These are phyloP conservation scores for Suhomyces kilbournensis DNA, from an alignment of 805 yeast genomes.

Conservation along the genomic window DNA sequence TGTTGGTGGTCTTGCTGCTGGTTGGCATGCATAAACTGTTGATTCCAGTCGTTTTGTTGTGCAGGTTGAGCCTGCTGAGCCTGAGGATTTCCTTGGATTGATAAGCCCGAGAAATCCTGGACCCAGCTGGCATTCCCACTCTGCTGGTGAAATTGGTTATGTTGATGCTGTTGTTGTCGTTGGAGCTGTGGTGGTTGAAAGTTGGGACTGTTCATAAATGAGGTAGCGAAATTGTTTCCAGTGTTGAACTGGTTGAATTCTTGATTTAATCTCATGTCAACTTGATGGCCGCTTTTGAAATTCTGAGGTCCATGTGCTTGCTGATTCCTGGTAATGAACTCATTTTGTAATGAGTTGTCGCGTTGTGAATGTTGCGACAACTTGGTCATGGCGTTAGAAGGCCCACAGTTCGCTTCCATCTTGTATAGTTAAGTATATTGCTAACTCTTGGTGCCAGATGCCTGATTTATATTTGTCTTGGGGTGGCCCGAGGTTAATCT, in stretches of 20 bases:
- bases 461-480: background rate
- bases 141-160: constrained; percentile 6
- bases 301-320: constrained; percentile 1
- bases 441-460: background rate
- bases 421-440: background rate
- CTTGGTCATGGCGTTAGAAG: constrained; percentile 43
- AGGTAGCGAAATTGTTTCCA: constrained; percentile 15
- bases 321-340: constrained; percentile 16
- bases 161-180: constrained; percentile 11
- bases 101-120: constrained; percentile 25
- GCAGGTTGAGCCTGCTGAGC: constrained; percentile 1
- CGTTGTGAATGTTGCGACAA: constrained; percentile 39
- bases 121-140: constrained; percentile 22
- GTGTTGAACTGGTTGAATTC: constrained; percentile 36
- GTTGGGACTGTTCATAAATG: constrained; percentile 9
- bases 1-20: constrained; percentile 11
- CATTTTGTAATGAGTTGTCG: constrained; percentile 40
- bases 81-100: constrained; percentile 11
- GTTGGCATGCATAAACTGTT: constrained; percentile 21
- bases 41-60: constrained; percentile 21
- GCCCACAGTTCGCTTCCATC: constrained; percentile 45
- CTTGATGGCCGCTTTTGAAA: constrained; percentile 16
- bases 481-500: background rate
- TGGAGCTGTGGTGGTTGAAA: constrained; percentile 8
- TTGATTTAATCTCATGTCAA: constrained; percentile 35